A percentile compares a stretch with the other conserved stretches of the same genome.
phyloP scores from a whole-genome alignment of 371 early-diverging fungal genomes.

The Mucor piriformis region DNA sequence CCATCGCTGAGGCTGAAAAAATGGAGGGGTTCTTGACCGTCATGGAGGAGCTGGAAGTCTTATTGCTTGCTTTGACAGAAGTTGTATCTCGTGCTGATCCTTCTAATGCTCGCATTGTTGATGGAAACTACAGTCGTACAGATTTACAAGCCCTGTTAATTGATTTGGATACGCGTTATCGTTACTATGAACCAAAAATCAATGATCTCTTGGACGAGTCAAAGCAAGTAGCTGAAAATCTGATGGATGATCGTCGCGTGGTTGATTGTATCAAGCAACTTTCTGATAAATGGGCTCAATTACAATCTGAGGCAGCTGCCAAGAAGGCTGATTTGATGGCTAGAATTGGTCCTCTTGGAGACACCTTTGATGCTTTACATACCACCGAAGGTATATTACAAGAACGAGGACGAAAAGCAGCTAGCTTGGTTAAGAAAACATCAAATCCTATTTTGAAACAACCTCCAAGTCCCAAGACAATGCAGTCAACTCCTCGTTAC shows the following conservation, averaged over 20 bases:
- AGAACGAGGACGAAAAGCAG: conserved; percentile 27
- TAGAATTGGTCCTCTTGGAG: conserved; percentile 37
- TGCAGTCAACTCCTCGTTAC: conserved; percentile 37
- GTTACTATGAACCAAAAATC: conserved; percentile 58
- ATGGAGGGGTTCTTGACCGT: conserved; percentile 49
- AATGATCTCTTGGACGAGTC: conserved; percentile 53
- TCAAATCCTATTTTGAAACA: conserved; percentile 30
- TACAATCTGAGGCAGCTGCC: conserved; percentile 48
- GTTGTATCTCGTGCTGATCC: conserved; percentile 49
- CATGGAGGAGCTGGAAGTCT: conserved; percentile 52
- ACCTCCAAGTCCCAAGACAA: conserved; percentile 30
- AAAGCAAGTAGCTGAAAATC: conserved; percentile 41
- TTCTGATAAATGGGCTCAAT: conserved; percentile 50
- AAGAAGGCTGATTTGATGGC: conserved; percentile 51
- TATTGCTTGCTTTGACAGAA: conserved; percentile 47
- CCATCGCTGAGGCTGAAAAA: conserved; percentile 44
- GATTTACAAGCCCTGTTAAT: conserved; percentile 60
- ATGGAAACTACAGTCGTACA: conserved; percentile 41
- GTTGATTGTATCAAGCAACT: conserved; percentile 45
- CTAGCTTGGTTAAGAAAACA: conserved; percentile 21
- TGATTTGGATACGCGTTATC: conserved; percentile 59
- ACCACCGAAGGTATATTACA: conserved; percentile 18
- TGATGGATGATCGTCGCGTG: conserved; percentile 55
- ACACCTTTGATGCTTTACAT: conserved; percentile 26
- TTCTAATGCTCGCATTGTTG: conserved; percentile 32